A percentile compares a stretch with the other conserved stretches of the same genome.
Conservation (phyloP, 2,329 filamentous ascomycete genomes). For the Colletotrichum sp. region DNA sequence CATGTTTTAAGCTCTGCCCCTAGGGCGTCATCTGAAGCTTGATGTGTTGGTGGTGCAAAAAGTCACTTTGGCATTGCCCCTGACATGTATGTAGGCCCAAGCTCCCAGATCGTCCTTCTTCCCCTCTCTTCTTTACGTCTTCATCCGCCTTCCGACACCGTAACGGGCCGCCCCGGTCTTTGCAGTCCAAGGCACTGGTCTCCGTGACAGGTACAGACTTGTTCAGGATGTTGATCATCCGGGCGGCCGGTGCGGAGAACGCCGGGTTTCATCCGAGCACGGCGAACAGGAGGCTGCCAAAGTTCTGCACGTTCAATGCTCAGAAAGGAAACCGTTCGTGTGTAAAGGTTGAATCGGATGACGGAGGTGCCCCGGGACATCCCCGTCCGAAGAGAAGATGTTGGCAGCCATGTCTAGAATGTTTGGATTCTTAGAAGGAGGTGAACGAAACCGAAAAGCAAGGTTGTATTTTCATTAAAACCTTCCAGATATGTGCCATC, state of each 20-base stretch:
- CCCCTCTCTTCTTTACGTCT: neutral
- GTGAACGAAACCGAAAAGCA: neutral
- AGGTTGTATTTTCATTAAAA: constrained; percentile 6
- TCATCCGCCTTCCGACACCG: neutral
- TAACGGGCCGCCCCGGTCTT: neutral
- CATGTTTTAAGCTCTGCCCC: constrained; percentile 11
- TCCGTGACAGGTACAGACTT: neutral
- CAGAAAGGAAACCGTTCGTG: neutral
- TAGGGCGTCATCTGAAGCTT: constrained; percentile 20
- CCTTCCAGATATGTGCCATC: neutral
- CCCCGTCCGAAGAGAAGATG: neutral
- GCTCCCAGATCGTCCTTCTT: neutral
- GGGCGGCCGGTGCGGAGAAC: neutral
- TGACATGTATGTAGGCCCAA: constrained; percentile 7
- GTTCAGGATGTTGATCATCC: neutral
- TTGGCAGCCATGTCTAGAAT: neutral
- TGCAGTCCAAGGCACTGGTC: neutral
- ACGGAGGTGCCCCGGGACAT: neutral
- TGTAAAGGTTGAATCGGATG: neutral
- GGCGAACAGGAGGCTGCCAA: neutral
- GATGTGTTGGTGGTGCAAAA: neutral
- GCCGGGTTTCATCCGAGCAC: constrained; percentile 9
- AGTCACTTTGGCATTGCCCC: neutral
- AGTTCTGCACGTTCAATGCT: neutral
- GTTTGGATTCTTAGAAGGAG: neutral